A percentile compares a stretch with the other conserved stretches of the same genome.
Evolutionary conservation across 768 basidiomycete species (phyloP).

Genomic region (Boletus tomentosulus): DNA sequence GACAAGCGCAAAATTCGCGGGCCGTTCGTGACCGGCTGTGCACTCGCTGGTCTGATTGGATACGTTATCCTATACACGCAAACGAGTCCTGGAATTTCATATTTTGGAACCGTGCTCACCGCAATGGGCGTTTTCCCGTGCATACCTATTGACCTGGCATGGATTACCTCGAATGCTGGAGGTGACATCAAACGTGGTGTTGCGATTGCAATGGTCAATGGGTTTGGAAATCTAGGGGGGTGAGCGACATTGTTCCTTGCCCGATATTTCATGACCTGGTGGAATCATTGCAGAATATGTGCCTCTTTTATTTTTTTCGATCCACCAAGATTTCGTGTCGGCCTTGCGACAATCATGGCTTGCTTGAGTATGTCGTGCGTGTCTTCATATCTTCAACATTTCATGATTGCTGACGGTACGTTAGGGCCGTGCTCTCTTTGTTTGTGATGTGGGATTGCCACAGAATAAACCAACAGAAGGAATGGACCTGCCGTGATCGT

Average conservation of each 20-base stretch:
- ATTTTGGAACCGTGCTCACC: slow-evolving; percentile 44
- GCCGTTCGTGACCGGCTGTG: slow-evolving; percentile 42
- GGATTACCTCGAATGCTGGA: slow-evolving; percentile 51
- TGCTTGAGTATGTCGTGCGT: slow-evolving; percentile 24
- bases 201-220: slow-evolving; percentile 48
- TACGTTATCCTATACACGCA: slow-evolving; percentile 43
- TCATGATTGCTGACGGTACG: slow-evolving; percentile 25
- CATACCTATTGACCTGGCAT: slow-evolving; percentile 42
- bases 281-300: slow-evolving; percentile 29
- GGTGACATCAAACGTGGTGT: slow-evolving; percentile 50
- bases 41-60: slow-evolving; percentile 41
- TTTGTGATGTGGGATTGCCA: slow-evolving; percentile 44
- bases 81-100: slow-evolving; percentile 19
- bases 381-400: slow-evolving; percentile 1
- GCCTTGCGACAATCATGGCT: slow-evolving; percentile 28
- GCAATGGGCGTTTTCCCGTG: slow-evolving; percentile 48
- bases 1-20: slow-evolving; percentile 42
- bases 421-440: slow-evolving; percentile 35
- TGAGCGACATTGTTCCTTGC: slow-evolving; percentile 23
- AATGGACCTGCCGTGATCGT: slow-evolving; percentile 37
- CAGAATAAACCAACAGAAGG: slow-evolving; percentile 45
- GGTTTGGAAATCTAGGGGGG: slow-evolving; percentile 55
- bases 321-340: slow-evolving; percentile 34
- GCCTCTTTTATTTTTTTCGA: slow-evolving; percentile 40
- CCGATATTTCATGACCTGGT: background rate